Base-by-base conservation (phyloP, 495 filamentous ascomycete genomes). In the Xylaria grammica region DNA sequence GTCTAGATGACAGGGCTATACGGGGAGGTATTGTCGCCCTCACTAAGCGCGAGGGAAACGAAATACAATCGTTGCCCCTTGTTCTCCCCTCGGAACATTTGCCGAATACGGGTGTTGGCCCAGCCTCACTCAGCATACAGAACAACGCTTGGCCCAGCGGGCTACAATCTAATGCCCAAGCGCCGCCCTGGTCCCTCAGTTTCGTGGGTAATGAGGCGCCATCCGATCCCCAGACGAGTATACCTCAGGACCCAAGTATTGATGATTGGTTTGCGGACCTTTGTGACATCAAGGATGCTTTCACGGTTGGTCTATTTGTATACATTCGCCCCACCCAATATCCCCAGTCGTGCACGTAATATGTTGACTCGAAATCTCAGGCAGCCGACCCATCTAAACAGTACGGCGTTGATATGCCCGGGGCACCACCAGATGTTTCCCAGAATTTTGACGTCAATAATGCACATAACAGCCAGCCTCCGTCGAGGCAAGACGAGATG, bases 301-400 rank as follows among this genome's bases (percentile, higher is more conserved):
- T 51, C 48, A n/a, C 3, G 6, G 4, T 11, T 19, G 48, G 24
- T 11, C 8, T 13, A 11, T 27, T 27, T 51, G 48, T 26, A 51
- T 26, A 19, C 11, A 11, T 36, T 36, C 34, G 5, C 34, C 11
- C 34, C 70, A 65, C n/a, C n/a, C n/a, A n/a, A n/a, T n/a, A n/a
- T n/a, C n/a, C n/a, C n/a, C n/a, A n/a, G n/a, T n/a, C n/a, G n/a
- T n/a, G n/a, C n/a, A n/a, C n/a, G n/a, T n/a, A n/a, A n/a, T n/a
- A n/a, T n/a, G n/a, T n/a, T n/a, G n/a, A n/a, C n/a, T n/a, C n/a
- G n/a, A n/a, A n/a, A n/a, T n/a, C n/a, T n/a, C n/a, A n/a, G n/a
- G n/a, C n/a, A n/a, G n/a, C n/a, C n/a, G n/a, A n/a, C n/a, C n/a
- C n/a, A n/a, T n/a, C n/a, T n/a, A n/a, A n/a, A n/a, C n/a, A n/a